Evolutionary conservation across 2,329 filamentous ascomycete species (phyloP), one percentile per base, ranked within the genome.

Genomic region (Diaporthe sp.): DNA sequence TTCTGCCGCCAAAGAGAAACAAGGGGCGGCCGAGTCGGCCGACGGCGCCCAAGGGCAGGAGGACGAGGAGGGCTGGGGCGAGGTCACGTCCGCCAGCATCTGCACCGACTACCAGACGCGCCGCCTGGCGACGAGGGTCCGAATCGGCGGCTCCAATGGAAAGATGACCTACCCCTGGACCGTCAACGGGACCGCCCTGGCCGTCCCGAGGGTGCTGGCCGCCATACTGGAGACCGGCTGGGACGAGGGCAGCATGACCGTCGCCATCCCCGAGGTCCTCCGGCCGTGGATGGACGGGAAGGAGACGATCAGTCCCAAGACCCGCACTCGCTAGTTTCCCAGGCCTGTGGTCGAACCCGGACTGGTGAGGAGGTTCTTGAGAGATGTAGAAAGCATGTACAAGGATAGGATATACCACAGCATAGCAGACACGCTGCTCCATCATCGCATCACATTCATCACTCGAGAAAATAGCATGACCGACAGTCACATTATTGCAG

Each of bases 51-150:
- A 42, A 22, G 62, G 51, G 49, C 87, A 86, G 69, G 87, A 88
- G 37, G 89, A 31, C 31, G 31, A 93, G 78, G 88, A 90, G 15
- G 95, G 95, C 42, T 99, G 96, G 94, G 97, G 97, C 62, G 97
- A 99, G 85, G 93, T 99, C 71, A 98, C 96, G 0, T 96, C 94
- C 58, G 92, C 95, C 0, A 97, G 94, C 77, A 93, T 96, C 79
- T 99, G 97, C 85, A 97, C 95, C 1, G 97, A 99, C 84, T 99
- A 98, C 85, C 97, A 99, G 87, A 94, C 91, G 37, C 89, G 97
- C 39, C 90, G 97, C 22, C 87, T 99, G 49, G 93, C 91, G 39
- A 98, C 97, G 19, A 90, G 94, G 55, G 87, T 94, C 61, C 92
- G 92, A 77, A 77, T 88, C 17, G 86, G 85, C 70, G 85, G 85